A percentile compares a stretch with the other conserved stretches of the same genome.
Conservation (phyloP, 169 alveolate genomes). For the Cardiosporidium cionae region DNA sequence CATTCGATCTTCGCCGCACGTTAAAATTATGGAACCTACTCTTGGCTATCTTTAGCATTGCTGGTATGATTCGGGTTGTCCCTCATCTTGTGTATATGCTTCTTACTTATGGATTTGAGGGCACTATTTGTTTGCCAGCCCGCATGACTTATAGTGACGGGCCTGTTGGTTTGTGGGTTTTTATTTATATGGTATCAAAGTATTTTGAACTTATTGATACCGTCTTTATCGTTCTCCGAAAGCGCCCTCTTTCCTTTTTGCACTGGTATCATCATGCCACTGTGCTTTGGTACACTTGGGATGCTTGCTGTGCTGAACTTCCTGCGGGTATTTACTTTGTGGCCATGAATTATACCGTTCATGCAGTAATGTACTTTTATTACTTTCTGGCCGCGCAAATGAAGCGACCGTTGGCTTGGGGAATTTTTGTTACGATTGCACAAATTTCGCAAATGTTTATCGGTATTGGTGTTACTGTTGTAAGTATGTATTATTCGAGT, state of each 20-base stretch:
- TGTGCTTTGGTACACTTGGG: slow-evolving; percentile 73
- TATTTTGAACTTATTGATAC: slow-evolving; percentile 69
- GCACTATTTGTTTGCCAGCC: slow-evolving; percentile 54
- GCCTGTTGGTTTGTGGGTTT: slow-evolving; percentile 58
- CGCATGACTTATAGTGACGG: slow-evolving; percentile 55
- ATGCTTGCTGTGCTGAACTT: slow-evolving; percentile 56
- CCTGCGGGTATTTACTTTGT: slow-evolving; percentile 65
- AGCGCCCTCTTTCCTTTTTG: slow-evolving; percentile 48
- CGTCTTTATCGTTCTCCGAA: slow-evolving; percentile 52
- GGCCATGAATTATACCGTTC: slow-evolving; percentile 66
- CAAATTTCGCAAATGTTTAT: slow-evolving; percentile 63
- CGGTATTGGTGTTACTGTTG: slow-evolving; percentile 34
- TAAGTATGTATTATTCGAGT: slow-evolving; percentile 6
- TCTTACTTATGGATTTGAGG: slow-evolving; percentile 41
- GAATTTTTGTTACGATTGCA: slow-evolving; percentile 46
- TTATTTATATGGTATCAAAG: slow-evolving; percentile 59
- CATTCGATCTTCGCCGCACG: slow-evolving; percentile 37
- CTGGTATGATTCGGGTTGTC: slow-evolving; percentile 46
- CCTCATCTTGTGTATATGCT: slow-evolving; percentile 37
- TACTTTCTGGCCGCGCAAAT: slow-evolving; percentile 51
- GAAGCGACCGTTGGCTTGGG: slow-evolving; percentile 57
- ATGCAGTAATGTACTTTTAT: slow-evolving; percentile 68
- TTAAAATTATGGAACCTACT: slow-evolving; percentile 58
- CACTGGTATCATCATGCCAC: slow-evolving; percentile 78
- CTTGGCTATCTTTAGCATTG: slow-evolving; percentile 47